A percentile compares a stretch with the other conserved stretches of the same genome.
Conservation (phyloP, 495 filamentous ascomycete genomes). For the Daldinia grandis region DNA sequence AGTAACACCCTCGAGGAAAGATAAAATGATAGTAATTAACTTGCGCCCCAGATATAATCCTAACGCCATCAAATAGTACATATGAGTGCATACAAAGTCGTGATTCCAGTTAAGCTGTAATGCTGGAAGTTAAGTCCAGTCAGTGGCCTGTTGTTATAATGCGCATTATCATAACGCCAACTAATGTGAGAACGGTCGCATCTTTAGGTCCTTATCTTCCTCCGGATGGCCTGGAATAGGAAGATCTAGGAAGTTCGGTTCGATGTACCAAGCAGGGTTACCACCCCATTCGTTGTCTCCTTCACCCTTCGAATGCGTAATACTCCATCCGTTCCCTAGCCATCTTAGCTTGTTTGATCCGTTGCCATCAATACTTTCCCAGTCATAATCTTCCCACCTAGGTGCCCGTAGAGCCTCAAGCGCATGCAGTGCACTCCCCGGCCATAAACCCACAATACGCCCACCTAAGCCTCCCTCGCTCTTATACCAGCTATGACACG, state of each 20-base stretch:
- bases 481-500: slow-evolving; percentile 79
- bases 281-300: slow-evolving; percentile 41
- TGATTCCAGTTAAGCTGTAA: background rate
- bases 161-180: background rate
- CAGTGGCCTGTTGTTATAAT: background rate
- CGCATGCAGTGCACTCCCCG: slow-evolving; percentile 54
- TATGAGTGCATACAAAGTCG: background rate
- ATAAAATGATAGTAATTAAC: background rate
- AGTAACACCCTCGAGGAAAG: too few species aligned
- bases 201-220: slow-evolving; percentile 51
- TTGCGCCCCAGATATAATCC: background rate
- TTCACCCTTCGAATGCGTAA: slow-evolving; percentile 48
- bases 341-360: slow-evolving; percentile 51
- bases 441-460: slow-evolving; percentile 54
- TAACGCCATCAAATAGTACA: background rate
- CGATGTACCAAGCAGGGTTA: slow-evolving; percentile 61
- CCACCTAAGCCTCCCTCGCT: slow-evolving; percentile 43
- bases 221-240: slow-evolving; percentile 54
- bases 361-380: slow-evolving; percentile 43
- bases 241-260: slow-evolving; percentile 54
- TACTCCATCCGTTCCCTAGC: slow-evolving; percentile 62
- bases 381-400: slow-evolving; percentile 57
- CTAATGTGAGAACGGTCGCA: slow-evolving; percentile 59
- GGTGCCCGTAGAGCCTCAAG: slow-evolving; percentile 54
- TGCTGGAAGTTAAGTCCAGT: background rate